These are phyloP conservation scores for Rhododendron kiyosumense DNA, from an alignment of 148 eudicot species.

Conservation along the genomic window DNA sequence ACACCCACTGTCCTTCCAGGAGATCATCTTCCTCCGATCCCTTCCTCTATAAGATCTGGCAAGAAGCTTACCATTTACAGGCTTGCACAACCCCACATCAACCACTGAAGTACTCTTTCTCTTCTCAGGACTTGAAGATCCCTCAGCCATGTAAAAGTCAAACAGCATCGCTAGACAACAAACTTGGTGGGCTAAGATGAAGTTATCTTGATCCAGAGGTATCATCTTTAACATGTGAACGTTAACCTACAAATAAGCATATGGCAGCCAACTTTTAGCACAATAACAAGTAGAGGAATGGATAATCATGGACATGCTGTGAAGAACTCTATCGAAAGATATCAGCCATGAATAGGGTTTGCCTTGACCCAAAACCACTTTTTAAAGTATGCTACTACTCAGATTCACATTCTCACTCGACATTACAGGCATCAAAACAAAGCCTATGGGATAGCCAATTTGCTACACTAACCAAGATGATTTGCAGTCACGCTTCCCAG, in stretches of 20 bases:
- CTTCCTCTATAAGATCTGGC: slow-evolving; percentile 81
- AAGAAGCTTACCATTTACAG: slow-evolving; percentile 54
- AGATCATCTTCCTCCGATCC: slow-evolving; percentile 78
- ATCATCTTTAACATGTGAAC: slow-evolving; percentile 56
- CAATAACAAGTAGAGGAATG: neutral
- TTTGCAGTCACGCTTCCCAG: neutral
- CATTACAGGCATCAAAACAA: neutral
- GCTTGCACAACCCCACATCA: slow-evolving; percentile 74
- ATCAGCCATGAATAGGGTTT: neutral
- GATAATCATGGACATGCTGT: neutral
- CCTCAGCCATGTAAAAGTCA: slow-evolving; percentile 66
- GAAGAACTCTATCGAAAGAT: neutral
- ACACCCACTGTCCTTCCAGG: slow-evolving; percentile 76
- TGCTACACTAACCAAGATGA: neutral
- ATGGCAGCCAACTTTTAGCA: neutral
- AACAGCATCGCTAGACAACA: slow-evolving; percentile 83
- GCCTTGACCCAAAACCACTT: neutral
- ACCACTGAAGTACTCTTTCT: slow-evolving; percentile 44
- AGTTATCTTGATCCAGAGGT: slow-evolving; percentile 56
- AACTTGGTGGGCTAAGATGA: slow-evolving; percentile 72
- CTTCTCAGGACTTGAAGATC: slow-evolving; percentile 35
- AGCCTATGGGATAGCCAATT: neutral
- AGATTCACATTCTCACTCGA: neutral
- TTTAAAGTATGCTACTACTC: neutral
- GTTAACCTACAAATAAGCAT: slow-evolving; percentile 55